Evolutionary conservation across 371 early-diverging fungal species (phyloP).

Genomic region (Dichotomocladium elegans): DNA sequence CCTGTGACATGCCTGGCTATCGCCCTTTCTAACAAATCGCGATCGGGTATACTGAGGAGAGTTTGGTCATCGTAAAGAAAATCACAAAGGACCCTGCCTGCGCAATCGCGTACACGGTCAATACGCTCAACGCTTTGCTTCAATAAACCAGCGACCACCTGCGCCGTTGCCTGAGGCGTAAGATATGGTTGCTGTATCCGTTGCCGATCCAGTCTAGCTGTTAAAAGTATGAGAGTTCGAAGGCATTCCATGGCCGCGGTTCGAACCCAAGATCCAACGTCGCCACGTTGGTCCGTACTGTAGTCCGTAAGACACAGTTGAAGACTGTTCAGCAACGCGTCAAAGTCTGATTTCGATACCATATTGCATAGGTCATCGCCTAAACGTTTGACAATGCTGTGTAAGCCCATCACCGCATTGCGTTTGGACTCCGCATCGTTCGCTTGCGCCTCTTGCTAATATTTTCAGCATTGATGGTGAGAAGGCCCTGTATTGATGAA

Average conservation of each 20-base stretch:
- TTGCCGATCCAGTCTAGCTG: constrained; percentile 33
- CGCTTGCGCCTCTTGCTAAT: constrained; percentile 28
- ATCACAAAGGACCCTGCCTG: constrained; percentile 53
- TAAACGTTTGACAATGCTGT: constrained; percentile 32
- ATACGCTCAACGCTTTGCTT: constrained; percentile 82
- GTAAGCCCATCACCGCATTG: constrained; percentile 61
- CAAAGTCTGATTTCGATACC: constrained; percentile 35
- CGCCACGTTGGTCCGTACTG: constrained; percentile 86
- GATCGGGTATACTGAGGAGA: constrained; percentile 16
- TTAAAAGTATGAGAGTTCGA: constrained; percentile 36
- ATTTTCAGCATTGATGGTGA: neutral
- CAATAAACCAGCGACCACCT: constrained; percentile 48
- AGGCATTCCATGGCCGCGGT: constrained; percentile 66
- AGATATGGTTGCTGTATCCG: constrained; percentile 18
- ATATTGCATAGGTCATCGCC: constrained; percentile 37
- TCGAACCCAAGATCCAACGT: constrained; percentile 94
- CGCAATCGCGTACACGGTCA: constrained; percentile 69
- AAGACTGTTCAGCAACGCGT: constrained; percentile 37
- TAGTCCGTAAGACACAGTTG: constrained; percentile 76
- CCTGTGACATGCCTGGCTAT: constrained; percentile 22
- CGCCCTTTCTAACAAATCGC: constrained; percentile 15
- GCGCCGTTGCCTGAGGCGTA: constrained; percentile 8
- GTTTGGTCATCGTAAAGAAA: constrained; percentile 25
- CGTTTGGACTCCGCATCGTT: constrained; percentile 70
- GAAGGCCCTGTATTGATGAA: neutral